Percentiles rank a stretch among this genome's conserved stretches.
These are phyloP conservation scores for Trametes cubensis DNA, from an alignment of 768 basidiomycete genomes.

Conservation along the genomic window DNA sequence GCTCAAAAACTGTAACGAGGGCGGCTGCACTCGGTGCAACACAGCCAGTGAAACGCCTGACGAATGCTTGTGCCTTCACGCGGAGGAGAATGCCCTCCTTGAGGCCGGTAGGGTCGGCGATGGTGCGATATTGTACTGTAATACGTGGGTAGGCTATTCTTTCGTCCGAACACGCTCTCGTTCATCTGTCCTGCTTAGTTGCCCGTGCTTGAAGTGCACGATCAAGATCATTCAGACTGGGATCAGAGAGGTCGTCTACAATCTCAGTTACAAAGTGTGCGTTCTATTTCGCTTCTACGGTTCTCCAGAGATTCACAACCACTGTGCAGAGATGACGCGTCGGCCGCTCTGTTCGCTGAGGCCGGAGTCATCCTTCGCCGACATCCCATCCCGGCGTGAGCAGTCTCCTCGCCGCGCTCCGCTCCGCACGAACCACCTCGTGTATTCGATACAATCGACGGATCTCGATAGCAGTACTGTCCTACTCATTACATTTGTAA, in stretches of 20 bases:
- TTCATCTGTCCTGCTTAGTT: slow-evolving; percentile 52
- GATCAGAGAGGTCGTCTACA: slow-evolving; percentile 91
- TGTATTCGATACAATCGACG: not conserved
- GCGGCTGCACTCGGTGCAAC: slow-evolving; percentile 86
- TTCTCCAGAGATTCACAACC: not conserved
- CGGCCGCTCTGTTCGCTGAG: slow-evolving; percentile 73
- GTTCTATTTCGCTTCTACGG: slow-evolving; percentile 29
- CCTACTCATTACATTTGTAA: slow-evolving; percentile 8
- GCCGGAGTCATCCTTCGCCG: slow-evolving; percentile 83
- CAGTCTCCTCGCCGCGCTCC: not conserved
- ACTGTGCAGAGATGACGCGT: slow-evolving; percentile 73
- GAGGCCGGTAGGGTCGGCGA: slow-evolving; percentile 90
- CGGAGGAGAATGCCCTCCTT: slow-evolving; percentile 95
- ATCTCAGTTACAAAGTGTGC: slow-evolving; percentile 92
- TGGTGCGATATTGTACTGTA: slow-evolving; percentile 92
- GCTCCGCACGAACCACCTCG: not conserved
- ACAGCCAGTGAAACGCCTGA: slow-evolving; percentile 53
- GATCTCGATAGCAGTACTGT: not conserved
- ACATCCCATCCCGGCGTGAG: slow-evolving; percentile 51
- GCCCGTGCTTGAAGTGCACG: slow-evolving; percentile 94
- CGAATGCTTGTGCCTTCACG: slow-evolving; percentile 94
- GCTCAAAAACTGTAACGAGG: slow-evolving; percentile 85
- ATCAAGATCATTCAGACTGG: slow-evolving; percentile 98
- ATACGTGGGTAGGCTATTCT: slow-evolving; percentile 67
- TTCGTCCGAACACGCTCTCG: not conserved